A percentile compares a stretch with the other conserved stretches of the same genome.
Conservation (phyloP, 2,329 filamentous ascomycete species). For the Arthrobotrys conoides region DNA sequence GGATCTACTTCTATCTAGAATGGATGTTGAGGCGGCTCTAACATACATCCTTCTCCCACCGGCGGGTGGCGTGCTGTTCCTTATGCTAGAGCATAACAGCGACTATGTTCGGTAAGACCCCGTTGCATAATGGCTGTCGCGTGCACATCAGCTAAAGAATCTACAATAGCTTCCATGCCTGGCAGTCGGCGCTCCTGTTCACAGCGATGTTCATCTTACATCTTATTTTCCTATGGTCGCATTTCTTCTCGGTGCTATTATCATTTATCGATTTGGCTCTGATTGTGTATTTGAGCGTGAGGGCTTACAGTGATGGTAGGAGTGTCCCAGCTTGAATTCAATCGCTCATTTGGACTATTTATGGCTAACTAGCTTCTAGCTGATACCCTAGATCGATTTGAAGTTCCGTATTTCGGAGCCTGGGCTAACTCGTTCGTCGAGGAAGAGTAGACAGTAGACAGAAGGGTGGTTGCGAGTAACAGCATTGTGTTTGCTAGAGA, state of each 20-base stretch:
- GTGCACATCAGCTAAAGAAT: slow-evolving; percentile 5
- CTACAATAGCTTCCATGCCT: slow-evolving; percentile 86
- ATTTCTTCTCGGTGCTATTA: slow-evolving; percentile 85
- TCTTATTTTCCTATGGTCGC: slow-evolving; percentile 87
- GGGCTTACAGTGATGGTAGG: slow-evolving; percentile 85
- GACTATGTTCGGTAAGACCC: slow-evolving; percentile 87
- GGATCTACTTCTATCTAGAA: slow-evolving; percentile 63
- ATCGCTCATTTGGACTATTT: not conserved
- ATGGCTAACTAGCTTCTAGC: slow-evolving; percentile 67
- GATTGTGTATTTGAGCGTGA: slow-evolving; percentile 81
- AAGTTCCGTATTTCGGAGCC: slow-evolving; percentile 87
- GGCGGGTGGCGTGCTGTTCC: slow-evolving; percentile 83
- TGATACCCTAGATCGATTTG: slow-evolving; percentile 78
- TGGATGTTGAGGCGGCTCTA: slow-evolving; percentile 91
- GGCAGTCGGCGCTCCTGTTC: slow-evolving; percentile 91
- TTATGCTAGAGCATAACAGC: slow-evolving; percentile 92
- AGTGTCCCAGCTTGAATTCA: slow-evolving; percentile 72
- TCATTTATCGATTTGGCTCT: slow-evolving; percentile 81
- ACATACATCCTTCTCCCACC: slow-evolving; percentile 90
- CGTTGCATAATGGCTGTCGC: slow-evolving; percentile 1
- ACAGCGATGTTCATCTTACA: slow-evolving; percentile 81
- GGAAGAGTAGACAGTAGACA: slow-evolving; percentile 75
- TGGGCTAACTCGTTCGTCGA: slow-evolving; percentile 91
- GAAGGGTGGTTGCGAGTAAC: not conserved
- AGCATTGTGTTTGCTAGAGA: not conserved